Base-by-base conservation (phyloP, 202 grass and related monocot species). In the Panicum hallii region DNA sequence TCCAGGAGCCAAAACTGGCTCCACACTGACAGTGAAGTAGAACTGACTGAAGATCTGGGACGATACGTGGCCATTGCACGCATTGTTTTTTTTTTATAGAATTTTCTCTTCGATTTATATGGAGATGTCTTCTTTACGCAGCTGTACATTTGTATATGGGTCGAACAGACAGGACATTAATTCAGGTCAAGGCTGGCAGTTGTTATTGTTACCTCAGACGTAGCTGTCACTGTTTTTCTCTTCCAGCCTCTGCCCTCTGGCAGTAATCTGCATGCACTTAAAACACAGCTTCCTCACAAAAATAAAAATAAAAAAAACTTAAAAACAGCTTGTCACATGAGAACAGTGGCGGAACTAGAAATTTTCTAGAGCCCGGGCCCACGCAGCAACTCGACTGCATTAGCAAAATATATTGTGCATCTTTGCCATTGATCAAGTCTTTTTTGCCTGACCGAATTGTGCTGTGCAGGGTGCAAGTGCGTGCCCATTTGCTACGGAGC, bases 91-190 rank as follows among this genome's bases (percentile, higher is more conserved):
- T 38, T 64, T 63, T 63, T 10, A 63, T 67, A 73, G 20, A 65
- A 52, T 79, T 75, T 41, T 65, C 40, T 78, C 10, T 74, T 40
- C 56, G n/a, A 77, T 82, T 72, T 54, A 55, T 77, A 10, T 78
- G 28, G 46, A 65, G 7, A 85, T 70, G 19, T 75, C 19, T 48
- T 64, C 7, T 20, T 38, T 55, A 15, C 40, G 28, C 72, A 87
- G 79, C 3, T 87, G 69, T 75, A 90, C 46, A 87, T 87, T 75
- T 72, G 71, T 72, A 77, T 67, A 74, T 30, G 34, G 12, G 19
- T 57, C 46, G 47, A 47, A 64, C 13, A 49, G 16, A 70, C 4
- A 72, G 13, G 0, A 56, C 14, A 64, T 30, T 47, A 56, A 76
- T 70, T 63, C 10, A 55, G 70, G 5, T 15, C 13, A 63, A 54